phyloP scores from a whole-genome alignment of 768 basidiomycete species.

The Harrya chromipes region DNA sequence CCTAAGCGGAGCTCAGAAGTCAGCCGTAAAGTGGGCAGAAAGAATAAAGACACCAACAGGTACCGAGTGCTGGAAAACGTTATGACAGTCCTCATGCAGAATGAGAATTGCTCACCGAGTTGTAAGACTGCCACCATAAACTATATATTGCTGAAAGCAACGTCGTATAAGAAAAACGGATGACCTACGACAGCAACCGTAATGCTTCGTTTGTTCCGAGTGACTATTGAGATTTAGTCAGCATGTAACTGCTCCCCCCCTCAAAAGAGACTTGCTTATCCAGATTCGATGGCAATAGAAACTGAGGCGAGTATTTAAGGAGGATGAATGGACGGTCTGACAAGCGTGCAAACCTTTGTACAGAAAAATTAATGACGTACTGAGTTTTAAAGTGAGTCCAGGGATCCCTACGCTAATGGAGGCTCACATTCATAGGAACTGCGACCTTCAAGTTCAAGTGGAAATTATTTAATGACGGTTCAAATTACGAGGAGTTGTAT shows the following conservation, averaged over 20 bases:
- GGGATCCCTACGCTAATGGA: not conserved
- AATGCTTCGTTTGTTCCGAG: not conserved
- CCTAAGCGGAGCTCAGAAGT: not conserved
- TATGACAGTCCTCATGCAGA: not conserved
- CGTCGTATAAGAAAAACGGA: not conserved
- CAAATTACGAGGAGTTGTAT: not conserved
- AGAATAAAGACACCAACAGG: constrained; percentile 1
- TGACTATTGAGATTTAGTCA: not conserved
- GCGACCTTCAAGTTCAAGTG: not conserved
- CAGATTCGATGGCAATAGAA: constrained; percentile 19
- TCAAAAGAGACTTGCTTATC: constrained; percentile 8
- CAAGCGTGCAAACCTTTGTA: constrained; percentile 8
- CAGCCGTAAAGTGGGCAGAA: not conserved
- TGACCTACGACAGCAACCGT: constrained; percentile 1
- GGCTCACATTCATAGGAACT: constrained; percentile 8
- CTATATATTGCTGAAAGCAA: not conserved
- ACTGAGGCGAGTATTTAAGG: not conserved
- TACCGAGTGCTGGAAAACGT: constrained; percentile 4
- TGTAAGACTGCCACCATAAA: not conserved
- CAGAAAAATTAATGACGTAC: constrained; percentile 5
- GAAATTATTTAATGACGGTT: not conserved
- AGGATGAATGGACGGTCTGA: not conserved
- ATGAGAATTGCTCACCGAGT: not conserved
- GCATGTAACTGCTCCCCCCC: not conserved
- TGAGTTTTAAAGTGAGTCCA: not conserved